Evolutionary conservation across 805 yeast species (phyloP).

Genomic region (Metschnikowia proteae): DNA sequence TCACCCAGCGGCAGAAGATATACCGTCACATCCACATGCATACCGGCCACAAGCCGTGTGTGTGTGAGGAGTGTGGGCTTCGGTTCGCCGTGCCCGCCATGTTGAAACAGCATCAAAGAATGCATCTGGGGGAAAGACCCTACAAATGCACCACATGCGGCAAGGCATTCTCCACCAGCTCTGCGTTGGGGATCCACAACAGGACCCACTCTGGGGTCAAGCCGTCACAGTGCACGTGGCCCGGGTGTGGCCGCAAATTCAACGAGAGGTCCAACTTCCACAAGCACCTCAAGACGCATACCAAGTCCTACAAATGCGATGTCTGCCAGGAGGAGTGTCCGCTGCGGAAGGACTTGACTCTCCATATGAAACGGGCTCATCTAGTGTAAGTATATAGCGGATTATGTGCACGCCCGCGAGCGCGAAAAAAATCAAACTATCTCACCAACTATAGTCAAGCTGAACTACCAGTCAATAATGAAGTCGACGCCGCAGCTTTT

Average conservation of each 20-base stretch:
- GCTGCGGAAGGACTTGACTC: slow-evolving; percentile 36
- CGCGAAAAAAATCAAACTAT: not conserved
- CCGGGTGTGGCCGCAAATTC: slow-evolving; percentile 79
- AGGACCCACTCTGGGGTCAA: slow-evolving; percentile 89
- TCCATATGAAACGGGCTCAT: slow-evolving; percentile 27
- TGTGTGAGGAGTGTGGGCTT: slow-evolving; percentile 66
- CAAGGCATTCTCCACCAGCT: slow-evolving; percentile 76
- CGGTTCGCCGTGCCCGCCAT: slow-evolving; percentile 73
- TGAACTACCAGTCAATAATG: slow-evolving; percentile 18
- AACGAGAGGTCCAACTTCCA: slow-evolving; percentile 86
- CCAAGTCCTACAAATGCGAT: slow-evolving; percentile 48
- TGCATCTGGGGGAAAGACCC: slow-evolving; percentile 90
- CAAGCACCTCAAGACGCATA: slow-evolving; percentile 82
- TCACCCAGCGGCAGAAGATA: slow-evolving; percentile 81
- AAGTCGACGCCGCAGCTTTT: slow-evolving; percentile 22
- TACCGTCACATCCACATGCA: slow-evolving; percentile 85
- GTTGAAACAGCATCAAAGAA: slow-evolving; percentile 75
- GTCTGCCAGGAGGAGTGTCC: slow-evolving; percentile 53
- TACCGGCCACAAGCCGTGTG: slow-evolving; percentile 77
- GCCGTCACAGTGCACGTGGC: slow-evolving; percentile 75
- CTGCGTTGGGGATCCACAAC: slow-evolving; percentile 77
- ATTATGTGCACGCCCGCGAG: not conserved
- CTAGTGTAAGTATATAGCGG: not conserved
- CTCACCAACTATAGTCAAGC: not conserved
- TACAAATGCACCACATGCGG: slow-evolving; percentile 69